These are phyloP conservation scores for Secale cereale DNA, from an alignment of 176 grass and related monocot genomes.

Conservation along the genomic window DNA sequence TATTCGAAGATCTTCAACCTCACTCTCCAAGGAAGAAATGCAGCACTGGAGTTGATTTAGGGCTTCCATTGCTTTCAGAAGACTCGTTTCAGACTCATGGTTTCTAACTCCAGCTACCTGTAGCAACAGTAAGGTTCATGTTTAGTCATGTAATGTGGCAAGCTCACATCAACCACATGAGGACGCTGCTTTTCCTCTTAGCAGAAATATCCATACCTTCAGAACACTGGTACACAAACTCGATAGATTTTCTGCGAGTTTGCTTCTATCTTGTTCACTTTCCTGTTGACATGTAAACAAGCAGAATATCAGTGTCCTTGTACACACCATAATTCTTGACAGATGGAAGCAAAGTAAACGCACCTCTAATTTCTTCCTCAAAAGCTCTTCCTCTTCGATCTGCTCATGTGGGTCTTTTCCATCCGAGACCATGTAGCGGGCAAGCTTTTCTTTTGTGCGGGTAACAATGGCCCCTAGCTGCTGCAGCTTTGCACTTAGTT, in stretches of 20 bases:
- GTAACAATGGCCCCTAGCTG: constrained; percentile 46
- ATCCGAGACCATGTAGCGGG: constrained; percentile 49
- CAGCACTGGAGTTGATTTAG: constrained; percentile 51
- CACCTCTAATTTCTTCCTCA: constrained; percentile 66
- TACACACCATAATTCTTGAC: not conserved
- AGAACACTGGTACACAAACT: constrained; percentile 60
- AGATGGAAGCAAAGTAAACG: constrained; percentile 13
- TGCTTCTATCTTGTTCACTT: constrained; percentile 60
- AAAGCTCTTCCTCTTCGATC: constrained; percentile 66
- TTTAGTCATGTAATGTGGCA: constrained; percentile 10
- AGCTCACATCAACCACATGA: not conserved
- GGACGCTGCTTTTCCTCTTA: constrained; percentile 9
- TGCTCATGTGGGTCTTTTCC: constrained; percentile 56
- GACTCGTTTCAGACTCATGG: constrained; percentile 36
- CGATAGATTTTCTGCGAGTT: constrained; percentile 62
- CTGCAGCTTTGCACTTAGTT: constrained; percentile 62
- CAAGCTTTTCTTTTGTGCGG: constrained; percentile 75
- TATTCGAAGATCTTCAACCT: constrained; percentile 62
- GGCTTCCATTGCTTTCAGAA: constrained; percentile 57
- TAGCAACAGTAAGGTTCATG: constrained; percentile 14
- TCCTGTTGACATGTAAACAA: constrained; percentile 50
- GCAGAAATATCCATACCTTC: constrained; percentile 47
- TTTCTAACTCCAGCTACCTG: constrained; percentile 68
- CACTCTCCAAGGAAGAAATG: constrained; percentile 58
- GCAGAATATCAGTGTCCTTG: constrained; percentile 1